Percentiles rank a stretch among this genome's conserved stretches.
Conservation (phyloP, 495 filamentous ascomycete species). For the Xylona heveae region DNA sequence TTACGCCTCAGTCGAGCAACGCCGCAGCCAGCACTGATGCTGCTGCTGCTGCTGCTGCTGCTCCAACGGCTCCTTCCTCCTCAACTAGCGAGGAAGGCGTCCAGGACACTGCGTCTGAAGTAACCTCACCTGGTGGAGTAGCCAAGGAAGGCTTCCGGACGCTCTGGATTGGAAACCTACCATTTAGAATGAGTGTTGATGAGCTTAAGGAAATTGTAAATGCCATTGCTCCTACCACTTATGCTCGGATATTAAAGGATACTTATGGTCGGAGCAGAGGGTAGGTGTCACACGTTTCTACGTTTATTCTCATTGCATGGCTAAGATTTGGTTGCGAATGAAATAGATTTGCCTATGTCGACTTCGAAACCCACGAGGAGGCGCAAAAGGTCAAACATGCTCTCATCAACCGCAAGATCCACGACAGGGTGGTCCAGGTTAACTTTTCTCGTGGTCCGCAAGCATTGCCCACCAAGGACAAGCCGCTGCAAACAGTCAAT, state of each 20-base stretch:
- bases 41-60: background rate
- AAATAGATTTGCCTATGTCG: constrained; percentile 57
- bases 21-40: background rate
- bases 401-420: constrained; percentile 22
- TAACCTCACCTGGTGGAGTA: constrained; percentile 1
- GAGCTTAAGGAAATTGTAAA: constrained; percentile 46
- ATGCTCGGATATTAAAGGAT: constrained; percentile 39
- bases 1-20: too few relatives aligned
- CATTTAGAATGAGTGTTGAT: constrained; percentile 57
- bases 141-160: constrained; percentile 15
- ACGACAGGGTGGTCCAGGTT: background rate
- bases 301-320: constrained; percentile 1
- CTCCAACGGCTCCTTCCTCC: background rate
- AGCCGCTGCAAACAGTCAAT: constrained; percentile 14
- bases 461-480: constrained; percentile 1
- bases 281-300: constrained; percentile 25
- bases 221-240: constrained; percentile 38
- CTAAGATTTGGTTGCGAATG: constrained; percentile 10
- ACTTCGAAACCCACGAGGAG: constrained; percentile 33
- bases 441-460: constrained; percentile 14
- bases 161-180: constrained; percentile 69
- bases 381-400: constrained; percentile 62
- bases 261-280: constrained; percentile 67
- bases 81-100: background rate
- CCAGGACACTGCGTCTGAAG: constrained; percentile 4